Base-by-base conservation (phyloP, 768 basidiomycete species). In the Pulveroboletus sp. region DNA sequence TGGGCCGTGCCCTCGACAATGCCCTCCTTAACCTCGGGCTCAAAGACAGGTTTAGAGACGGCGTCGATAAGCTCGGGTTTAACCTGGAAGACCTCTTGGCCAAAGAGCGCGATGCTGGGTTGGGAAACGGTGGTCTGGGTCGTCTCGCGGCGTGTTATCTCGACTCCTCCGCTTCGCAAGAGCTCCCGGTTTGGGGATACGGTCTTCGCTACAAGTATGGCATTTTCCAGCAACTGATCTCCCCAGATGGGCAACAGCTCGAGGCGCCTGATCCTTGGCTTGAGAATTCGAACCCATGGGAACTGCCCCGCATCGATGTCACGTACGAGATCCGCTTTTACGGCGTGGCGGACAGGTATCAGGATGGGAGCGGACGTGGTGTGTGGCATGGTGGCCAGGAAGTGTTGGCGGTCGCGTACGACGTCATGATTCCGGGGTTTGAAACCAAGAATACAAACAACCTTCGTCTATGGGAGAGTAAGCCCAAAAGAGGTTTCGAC, bases 141-240 rank as follows among this genome's bases (percentile, higher is more conserved):
- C 89, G 95, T 25, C 81, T 99, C 38, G 97, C 97, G 1, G 95
- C 97, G 1, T 99, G 97, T 72, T 99, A 97, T 65, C 82, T 97
- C 44, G 94, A 97, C 63, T 91, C 89, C n/a, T 82, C 84, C 20
- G 85, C 94, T 4, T 89, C 88, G 9, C 84, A 91, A 62, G 86
- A 94, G 67, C 78, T 97, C 5, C 95, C 95, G 0, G 80, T 91
- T 20, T 97, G 94, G 93, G 95, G 95, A 38, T 97, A 97, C 60
- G 94, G 94, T 36, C 69, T 97, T 49, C 74, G 94, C 37, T 95
- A 93, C 78, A 84, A 90, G 66, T 94, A 93, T 60, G 94, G 94
- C 46, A 97, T 98, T 72, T 98, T 99, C 80, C 87, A 94, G 70
- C 83, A 89, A 69, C 79, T 93, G 52, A 91, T 97, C 64, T 86